Conservation (phyloP, 1,284 basidiomycete species). For the Jaminaea rosea region DNA sequence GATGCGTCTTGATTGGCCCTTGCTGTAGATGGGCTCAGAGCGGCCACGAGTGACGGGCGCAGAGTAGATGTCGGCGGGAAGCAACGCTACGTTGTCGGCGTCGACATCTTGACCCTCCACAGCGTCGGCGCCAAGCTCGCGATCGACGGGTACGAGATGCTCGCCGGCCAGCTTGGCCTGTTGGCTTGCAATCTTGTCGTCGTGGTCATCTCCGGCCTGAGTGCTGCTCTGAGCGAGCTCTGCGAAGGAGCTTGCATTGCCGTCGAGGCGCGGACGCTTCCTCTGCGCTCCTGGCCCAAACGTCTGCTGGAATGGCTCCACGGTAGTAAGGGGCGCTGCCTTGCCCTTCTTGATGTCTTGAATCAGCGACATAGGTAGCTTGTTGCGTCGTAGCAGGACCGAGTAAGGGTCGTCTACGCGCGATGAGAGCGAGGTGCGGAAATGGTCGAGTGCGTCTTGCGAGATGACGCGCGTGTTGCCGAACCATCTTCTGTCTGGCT, state of each 20-base stretch:
- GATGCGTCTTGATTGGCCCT: slow-evolving; percentile 56
- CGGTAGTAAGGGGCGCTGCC: slow-evolving; percentile 33
- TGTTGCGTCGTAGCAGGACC: slow-evolving; percentile 41
- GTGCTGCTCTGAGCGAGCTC: slow-evolving; percentile 37
- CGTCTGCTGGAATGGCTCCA: slow-evolving; percentile 40
- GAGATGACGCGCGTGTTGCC: slow-evolving; percentile 87
- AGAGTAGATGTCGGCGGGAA: slow-evolving; percentile 32
- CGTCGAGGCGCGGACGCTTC: slow-evolving; percentile 44
- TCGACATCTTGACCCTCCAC: background rate
- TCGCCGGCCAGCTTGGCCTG: slow-evolving; percentile 34
- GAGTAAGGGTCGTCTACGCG: slow-evolving; percentile 44
- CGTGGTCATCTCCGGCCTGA: slow-evolving; percentile 23
- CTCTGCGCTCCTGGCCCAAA: slow-evolving; percentile 45
- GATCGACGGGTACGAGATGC: slow-evolving; percentile 39
- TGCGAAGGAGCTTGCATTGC: slow-evolving; percentile 34
- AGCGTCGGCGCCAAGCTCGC: slow-evolving; percentile 35
- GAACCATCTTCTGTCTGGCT: slow-evolving; percentile 46
- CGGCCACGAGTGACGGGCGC: slow-evolving; percentile 42
- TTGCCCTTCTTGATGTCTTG: slow-evolving; percentile 40
- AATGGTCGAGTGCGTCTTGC: slow-evolving; percentile 53
- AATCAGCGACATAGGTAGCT: slow-evolving; percentile 45
- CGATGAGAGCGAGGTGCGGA: slow-evolving; percentile 38
- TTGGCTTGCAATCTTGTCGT: slow-evolving; percentile 25
- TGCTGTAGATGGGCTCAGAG: slow-evolving; percentile 44
- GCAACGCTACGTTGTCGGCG: background rate